These are phyloP conservation scores for Cucumis hystrix DNA, from an alignment of 306 rosid genomes.

Conservation along the genomic window DNA sequence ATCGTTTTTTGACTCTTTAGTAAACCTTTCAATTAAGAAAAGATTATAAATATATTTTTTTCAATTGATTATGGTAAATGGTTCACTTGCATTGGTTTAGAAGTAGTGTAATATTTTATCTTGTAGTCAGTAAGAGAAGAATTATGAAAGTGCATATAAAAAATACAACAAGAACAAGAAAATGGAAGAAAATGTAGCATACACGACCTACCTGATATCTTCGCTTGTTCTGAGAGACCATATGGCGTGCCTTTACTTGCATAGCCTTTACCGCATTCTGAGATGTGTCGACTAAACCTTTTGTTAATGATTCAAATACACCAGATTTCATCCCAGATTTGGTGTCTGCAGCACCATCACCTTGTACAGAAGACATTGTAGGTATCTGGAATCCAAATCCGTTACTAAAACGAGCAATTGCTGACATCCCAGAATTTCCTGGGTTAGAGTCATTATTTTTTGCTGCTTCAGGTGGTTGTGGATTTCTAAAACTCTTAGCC, in stretches of 20 bases:
- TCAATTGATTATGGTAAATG: no score
- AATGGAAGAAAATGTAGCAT: slow-evolving; percentile 5
- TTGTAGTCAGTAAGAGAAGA: not conserved
- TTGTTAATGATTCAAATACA: slow-evolving; percentile 53
- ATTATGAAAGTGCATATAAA: not conserved
- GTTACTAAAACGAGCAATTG: slow-evolving; percentile 37
- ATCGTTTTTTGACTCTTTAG: not conserved
- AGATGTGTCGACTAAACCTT: slow-evolving; percentile 64
- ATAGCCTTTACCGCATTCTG: slow-evolving; percentile 68
- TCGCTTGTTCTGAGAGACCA: slow-evolving; percentile 80
- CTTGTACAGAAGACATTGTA: slow-evolving; percentile 10
- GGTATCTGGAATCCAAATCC: slow-evolving; percentile 43
- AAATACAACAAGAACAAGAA: not conserved
- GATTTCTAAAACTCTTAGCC: slow-evolving; percentile 31
- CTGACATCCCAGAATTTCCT: slow-evolving; percentile 31
- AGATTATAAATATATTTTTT: not conserved
- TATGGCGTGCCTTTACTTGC: slow-evolving; percentile 92
- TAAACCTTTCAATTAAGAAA: not conserved
- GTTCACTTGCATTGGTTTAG: not conserved
- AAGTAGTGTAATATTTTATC: not conserved
- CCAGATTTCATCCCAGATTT: slow-evolving; percentile 28
- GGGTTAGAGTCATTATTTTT: slow-evolving; percentile 22
- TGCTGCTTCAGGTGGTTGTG: slow-evolving; percentile 21
- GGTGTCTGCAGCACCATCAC: slow-evolving; percentile 21
- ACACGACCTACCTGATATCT: slow-evolving; percentile 69